Evolutionary conservation across 2,329 filamentous ascomycete genomes (phyloP).

Genomic region (Trichoderma citrinoviride): DNA sequence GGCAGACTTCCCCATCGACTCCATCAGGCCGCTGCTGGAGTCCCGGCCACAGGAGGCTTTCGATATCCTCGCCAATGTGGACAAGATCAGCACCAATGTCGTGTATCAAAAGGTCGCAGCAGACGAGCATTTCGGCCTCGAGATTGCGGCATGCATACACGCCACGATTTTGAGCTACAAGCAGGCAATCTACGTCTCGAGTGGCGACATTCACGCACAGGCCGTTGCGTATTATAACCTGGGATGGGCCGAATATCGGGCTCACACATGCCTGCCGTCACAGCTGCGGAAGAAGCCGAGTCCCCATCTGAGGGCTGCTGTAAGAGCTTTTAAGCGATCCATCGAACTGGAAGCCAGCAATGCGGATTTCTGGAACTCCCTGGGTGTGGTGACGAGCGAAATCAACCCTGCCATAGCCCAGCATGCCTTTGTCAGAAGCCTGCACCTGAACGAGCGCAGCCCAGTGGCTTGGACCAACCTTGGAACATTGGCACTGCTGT

Average conservation of each 20-base stretch:
- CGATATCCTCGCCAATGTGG: conserved; percentile 64
- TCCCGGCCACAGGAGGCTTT: conserved; percentile 54
- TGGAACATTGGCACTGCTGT: conserved; percentile 78
- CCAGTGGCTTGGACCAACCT: conserved; percentile 88
- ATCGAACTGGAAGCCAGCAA: conserved; percentile 96
- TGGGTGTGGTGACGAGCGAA: conserved; percentile 85
- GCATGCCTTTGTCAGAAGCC: conserved; percentile 85
- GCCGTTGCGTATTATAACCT: conserved; percentile 97
- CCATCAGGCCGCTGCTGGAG: conserved; percentile 58
- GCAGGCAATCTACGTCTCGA: conserved; percentile 70
- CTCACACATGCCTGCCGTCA: conserved; percentile 64
- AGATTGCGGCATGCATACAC: conserved; percentile 61
- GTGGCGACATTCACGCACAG: conserved; percentile 78
- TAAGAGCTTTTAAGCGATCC: conserved; percentile 89
- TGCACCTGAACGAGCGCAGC: conserved; percentile 89
- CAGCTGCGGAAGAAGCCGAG: conserved; percentile 56
- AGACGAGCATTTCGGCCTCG: conserved; percentile 47
- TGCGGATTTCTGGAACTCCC: conserved; percentile 93
- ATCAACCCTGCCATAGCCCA: conserved; percentile 86
- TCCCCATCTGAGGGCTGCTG: conserved; percentile 73
- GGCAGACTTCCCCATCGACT: conserved; percentile 57
- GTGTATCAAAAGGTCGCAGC: conserved; percentile 44
- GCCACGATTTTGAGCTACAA: conserved; percentile 84
- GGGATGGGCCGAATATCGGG: conserved; percentile 87
- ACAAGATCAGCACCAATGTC: conserved; percentile 55